Evolutionary conservation across 495 filamentous ascomycete genomes (phyloP), one percentile per base, ranked within the genome.

Genomic region (Penicillium pulvis): DNA sequence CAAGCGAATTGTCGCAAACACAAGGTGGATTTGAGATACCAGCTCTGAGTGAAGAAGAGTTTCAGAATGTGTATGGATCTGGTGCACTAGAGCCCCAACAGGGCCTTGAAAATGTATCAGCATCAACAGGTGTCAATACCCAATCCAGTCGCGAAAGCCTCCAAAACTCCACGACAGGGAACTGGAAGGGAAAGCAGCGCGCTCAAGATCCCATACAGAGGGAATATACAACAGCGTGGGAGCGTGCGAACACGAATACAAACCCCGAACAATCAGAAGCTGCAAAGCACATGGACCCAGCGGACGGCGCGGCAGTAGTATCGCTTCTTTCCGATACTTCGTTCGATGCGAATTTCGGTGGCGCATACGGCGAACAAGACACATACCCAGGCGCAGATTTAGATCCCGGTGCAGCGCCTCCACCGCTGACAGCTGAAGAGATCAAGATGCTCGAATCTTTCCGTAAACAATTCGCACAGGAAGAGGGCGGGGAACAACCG

Each of bases 291-390:
- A 10, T 28, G 11, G 5, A 26, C 9, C 23, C 12, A 12, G 16
- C 41, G 44, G 80, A 83, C 57, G 79, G 80, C 48, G 60, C 70
- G 30, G 79, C 68, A 5, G 79, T 82, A 6, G 56, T 79, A 8
- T 60, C 71, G 45, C 68, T 91, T 74, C 68, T 90, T 69, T 55
- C 76, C 47, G 66, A 87, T 70, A 48, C 71, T 56, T 66, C 77
- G 59, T 78, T 87, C 73, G 63, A 85, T 55, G 71, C 88, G 66
- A 69, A 83, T 57, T 60, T 77, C 58, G 44, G 35, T 10, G 26
- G 60, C 12, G 39, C 39, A n/a, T 41, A 41, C 16, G 39, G 39
- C 6, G 55, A 60, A 17, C 45, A 59, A 0, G 50, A 60, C 3
- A 58, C 61, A 6, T 20, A 83, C 0, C 65, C 65, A 1, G 80